Evolutionary conservation across 345 rosid species (phyloP).

Genomic region (Alliaria petiolata): DNA sequence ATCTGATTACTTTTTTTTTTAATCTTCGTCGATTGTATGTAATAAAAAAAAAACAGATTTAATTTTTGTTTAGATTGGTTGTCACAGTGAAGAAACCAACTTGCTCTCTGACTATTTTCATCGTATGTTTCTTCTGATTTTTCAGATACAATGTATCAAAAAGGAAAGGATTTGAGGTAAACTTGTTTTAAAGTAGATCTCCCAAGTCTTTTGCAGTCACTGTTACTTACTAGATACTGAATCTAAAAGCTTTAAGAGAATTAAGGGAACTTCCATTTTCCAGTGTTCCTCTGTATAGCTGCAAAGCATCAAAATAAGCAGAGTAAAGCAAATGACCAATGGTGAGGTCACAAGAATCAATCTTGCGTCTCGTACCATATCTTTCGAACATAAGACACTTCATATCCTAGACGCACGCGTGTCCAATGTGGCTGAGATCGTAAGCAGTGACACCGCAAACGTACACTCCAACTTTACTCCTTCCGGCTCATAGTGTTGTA

Average conservation of each 20-base stretch:
- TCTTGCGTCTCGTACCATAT: too few relatives aligned
- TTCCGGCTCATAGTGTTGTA: too few relatives aligned
- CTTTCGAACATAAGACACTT: too few relatives aligned
- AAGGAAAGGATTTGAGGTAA: background rate
- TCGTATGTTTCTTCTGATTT: too few relatives aligned
- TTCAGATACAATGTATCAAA: conserved; percentile 4
- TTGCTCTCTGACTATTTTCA: background rate
- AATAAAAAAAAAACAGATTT: background rate
- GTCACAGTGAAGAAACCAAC: too few relatives aligned
- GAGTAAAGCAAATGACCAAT: conserved; percentile 1
- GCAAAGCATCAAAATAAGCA: conserved; percentile 28
- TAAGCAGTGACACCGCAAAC: too few relatives aligned
- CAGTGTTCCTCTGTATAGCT: conserved; percentile 84
- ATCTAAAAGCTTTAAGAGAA: background rate
- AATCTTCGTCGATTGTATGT: background rate
- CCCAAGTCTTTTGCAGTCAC: background rate
- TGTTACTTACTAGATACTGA: background rate
- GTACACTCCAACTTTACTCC: too few relatives aligned
- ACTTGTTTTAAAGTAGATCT: background rate
- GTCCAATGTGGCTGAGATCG: too few relatives aligned
- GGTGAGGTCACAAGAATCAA: conserved; percentile 1
- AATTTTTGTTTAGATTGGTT: conserved; percentile 6
- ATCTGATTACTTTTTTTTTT: background rate
- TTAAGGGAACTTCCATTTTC: conserved; percentile 54
- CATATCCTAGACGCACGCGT: too few relatives aligned